Evolutionary conservation across 495 filamentous ascomycete species (phyloP).

Genomic region (Halenospora varia): DNA sequence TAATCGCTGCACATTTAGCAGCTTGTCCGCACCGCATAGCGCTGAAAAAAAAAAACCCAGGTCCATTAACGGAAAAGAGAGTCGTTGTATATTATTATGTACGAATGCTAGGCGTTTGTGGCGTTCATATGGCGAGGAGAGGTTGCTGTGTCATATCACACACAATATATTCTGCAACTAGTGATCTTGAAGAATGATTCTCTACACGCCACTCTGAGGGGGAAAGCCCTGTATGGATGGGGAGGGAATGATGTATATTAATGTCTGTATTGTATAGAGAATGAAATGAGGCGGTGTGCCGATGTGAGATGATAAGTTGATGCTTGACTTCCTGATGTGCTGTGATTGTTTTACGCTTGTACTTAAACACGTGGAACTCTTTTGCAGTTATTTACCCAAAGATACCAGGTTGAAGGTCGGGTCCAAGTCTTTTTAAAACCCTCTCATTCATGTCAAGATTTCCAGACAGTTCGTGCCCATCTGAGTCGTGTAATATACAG

Average conservation of each 20-base stretch:
- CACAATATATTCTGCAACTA: not conserved
- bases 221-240: not conserved
- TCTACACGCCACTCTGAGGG: constrained; percentile 18
- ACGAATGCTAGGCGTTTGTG: not conserved
- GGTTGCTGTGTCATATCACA: not conserved
- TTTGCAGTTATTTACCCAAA: too few species aligned
- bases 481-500: too few species aligned
- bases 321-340: too few species aligned
- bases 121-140: constrained; percentile 7
- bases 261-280: constrained; percentile 16
- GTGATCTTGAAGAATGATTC: not conserved
- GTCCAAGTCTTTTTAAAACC: too few species aligned
- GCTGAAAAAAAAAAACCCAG: constrained; percentile 13
- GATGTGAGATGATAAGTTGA: not conserved
- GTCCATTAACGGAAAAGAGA: not conserved
- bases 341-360: too few species aligned
- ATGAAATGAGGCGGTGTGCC: not conserved
- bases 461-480: too few species aligned
- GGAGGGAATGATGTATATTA: constrained; percentile 17
- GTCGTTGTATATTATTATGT: constrained; percentile 3
- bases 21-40: constrained; percentile 13
- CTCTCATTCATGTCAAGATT: too few species aligned
- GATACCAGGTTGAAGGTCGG: too few species aligned
- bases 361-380: too few species aligned
- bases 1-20: not conserved